Conservation (phyloP, 2,329 filamentous ascomycete species). For the Verticillium albo-atrum region DNA sequence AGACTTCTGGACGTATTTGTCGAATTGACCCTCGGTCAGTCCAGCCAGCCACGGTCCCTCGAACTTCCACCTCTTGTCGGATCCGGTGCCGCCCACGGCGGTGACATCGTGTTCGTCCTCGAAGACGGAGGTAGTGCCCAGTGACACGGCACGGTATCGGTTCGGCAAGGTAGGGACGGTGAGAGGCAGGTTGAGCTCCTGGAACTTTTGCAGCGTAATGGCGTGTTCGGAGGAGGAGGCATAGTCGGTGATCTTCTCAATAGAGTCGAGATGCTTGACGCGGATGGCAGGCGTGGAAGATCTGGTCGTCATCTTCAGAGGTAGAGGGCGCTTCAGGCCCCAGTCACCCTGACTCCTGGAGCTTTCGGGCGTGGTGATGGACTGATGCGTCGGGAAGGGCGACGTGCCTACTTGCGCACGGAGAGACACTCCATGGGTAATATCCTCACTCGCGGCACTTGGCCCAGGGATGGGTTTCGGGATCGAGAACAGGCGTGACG, state of each 20-base stretch:
- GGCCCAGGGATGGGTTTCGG: slow-evolving; percentile 65
- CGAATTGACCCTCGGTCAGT: slow-evolving; percentile 57
- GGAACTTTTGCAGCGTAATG: slow-evolving; percentile 78
- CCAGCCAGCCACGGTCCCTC: slow-evolving; percentile 62
- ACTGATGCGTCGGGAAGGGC: slow-evolving; percentile 75
- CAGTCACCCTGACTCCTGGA: slow-evolving; percentile 80
- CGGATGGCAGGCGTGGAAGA: slow-evolving; percentile 72
- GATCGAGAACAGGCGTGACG: slow-evolving; percentile 85
- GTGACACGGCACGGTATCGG: background rate
- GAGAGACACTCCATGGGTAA: background rate
- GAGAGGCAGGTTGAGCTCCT: slow-evolving; percentile 73
- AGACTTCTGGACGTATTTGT: slow-evolving; percentile 46
- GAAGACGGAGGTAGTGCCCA: slow-evolving; percentile 44
- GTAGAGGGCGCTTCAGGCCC: slow-evolving; percentile 85
- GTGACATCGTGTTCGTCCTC: slow-evolving; percentile 50
- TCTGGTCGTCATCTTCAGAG: slow-evolving; percentile 67
- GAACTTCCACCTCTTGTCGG: slow-evolving; percentile 60
- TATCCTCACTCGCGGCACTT: slow-evolving; percentile 54
- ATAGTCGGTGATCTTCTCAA: slow-evolving; percentile 88
- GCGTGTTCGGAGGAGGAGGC: slow-evolving; percentile 77
- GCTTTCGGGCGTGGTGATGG: slow-evolving; percentile 71
- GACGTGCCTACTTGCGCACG: slow-evolving; percentile 44
- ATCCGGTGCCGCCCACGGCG: slow-evolving; percentile 20
- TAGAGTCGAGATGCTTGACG: slow-evolving; percentile 74
- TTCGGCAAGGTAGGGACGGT: slow-evolving; percentile 37